Base-by-base conservation (phyloP, 768 basidiomycete genomes). In the Leccinum subgranulosum region DNA sequence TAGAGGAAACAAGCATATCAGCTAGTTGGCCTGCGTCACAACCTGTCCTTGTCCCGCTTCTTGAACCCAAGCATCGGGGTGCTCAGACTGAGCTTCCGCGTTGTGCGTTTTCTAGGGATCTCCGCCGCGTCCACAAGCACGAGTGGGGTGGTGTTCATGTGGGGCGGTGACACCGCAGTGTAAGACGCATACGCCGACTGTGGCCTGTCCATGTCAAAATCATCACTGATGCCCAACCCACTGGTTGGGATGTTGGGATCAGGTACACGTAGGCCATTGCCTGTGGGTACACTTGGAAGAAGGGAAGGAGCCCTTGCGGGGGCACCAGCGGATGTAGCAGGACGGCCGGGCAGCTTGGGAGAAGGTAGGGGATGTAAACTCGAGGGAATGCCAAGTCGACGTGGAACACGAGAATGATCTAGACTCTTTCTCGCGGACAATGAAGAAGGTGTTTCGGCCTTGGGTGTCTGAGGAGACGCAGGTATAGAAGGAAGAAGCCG, bases 11-110 rank as follows among this genome's bases (percentile, higher is more conserved):
- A 39, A 11, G 31, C 12, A n/a, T 7, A 10, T 4, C 17, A n/a
- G 33, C 33, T 41, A 29, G 36, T 54, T 36, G 63, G 50, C 59
- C 67, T 60, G 64, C 46, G 49, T 57, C 53, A 33, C 23, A 77
- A 74, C 66, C 77, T 78, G 33, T 75, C 68, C 69, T 74, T 84
- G 54, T 85, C 81, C 68, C 81, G 69, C 78, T 79, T 74, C 77
- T 81, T 66, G 60, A 89, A 81, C 50, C 74, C 76, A 2, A 81
- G 74, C 62, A 84, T 82, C 50, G 85, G 83, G 51, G 81, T 78
- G 23, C 80, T 80, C 56, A 90, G 69, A 68, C 89, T 91, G 72
- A 91, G 71, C 74, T 91, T 90, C 55, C 87, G 77, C 65, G 75
- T 79, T 58, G 82, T 75, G 43, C 54, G 54, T 31, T 74, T 81